Conservation (phyloP, 2,329 filamentous ascomycete genomes). For the Exophiala viscosa region DNA sequence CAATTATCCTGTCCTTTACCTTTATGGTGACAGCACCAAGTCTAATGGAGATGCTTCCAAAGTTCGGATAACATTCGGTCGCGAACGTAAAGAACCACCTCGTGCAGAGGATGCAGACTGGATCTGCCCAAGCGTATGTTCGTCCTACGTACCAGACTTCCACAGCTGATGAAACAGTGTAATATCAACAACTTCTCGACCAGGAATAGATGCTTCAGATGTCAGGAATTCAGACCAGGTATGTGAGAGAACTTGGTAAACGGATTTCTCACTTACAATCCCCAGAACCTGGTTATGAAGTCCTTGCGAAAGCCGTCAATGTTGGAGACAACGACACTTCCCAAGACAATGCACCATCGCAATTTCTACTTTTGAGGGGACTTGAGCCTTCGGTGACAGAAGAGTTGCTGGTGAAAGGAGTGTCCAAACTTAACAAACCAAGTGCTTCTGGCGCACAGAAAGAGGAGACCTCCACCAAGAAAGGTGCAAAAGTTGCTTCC, state of each 20-base stretch:
- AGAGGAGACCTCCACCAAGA: constrained; percentile 34
- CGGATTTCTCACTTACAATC: background rate
- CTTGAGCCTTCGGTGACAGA: constrained; percentile 68
- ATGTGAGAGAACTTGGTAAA: constrained; percentile 23
- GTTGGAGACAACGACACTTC: constrained; percentile 55
- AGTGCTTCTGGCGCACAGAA: constrained; percentile 38
- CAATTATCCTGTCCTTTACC: constrained; percentile 49
- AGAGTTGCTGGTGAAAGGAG: constrained; percentile 66
- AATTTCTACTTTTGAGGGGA: constrained; percentile 71
- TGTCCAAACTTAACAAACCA: constrained; percentile 68
- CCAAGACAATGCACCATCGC: constrained; percentile 60
- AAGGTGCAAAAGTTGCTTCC: constrained; percentile 50
- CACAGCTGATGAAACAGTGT: constrained; percentile 41
- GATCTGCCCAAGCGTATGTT: constrained; percentile 43
- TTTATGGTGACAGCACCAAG: constrained; percentile 41
- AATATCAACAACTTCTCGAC: constrained; percentile 55
- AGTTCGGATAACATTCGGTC: constrained; percentile 52
- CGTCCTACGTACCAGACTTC: background rate
- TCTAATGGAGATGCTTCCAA: constrained; percentile 42
- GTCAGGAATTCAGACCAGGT: constrained; percentile 54
- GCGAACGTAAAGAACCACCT: constrained; percentile 50
- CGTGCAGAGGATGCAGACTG: constrained; percentile 53
- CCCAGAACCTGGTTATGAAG: constrained; percentile 14
- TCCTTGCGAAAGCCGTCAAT: constrained; percentile 42
- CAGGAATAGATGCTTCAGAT: constrained; percentile 56